Percentiles rank a stretch among this genome's conserved stretches.
Evolutionary conservation across 768 basidiomycete genomes (phyloP).

Genomic region (Nidularia pulvinata): DNA sequence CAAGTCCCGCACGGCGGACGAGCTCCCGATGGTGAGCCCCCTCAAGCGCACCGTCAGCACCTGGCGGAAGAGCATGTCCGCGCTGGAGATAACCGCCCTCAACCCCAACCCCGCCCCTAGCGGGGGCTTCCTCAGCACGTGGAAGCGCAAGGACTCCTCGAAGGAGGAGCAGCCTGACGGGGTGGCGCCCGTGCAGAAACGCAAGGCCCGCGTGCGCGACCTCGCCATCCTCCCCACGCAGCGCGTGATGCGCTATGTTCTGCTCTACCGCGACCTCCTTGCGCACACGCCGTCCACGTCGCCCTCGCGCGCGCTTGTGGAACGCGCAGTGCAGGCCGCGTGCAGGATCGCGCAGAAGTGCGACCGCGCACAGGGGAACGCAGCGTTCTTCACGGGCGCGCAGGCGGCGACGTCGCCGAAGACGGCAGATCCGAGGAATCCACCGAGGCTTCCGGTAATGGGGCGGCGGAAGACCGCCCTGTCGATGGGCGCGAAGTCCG

Average conservation of each 20-base stretch:
- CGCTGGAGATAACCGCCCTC: constrained; percentile 5
- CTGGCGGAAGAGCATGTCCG: constrained; percentile 21
- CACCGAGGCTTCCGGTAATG: too few species aligned
- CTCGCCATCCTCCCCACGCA: constrained; percentile 69
- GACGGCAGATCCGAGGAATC: background rate
- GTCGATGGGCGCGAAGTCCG: background rate
- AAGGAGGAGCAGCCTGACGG: background rate
- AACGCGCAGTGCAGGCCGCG: constrained; percentile 57
- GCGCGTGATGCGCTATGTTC: constrained; percentile 65
- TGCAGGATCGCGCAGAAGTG: constrained; percentile 59
- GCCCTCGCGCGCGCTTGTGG: constrained; percentile 52
- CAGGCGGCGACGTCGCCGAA: background rate
- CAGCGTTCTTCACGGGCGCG: constrained; percentile 18
- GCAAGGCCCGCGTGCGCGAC: constrained; percentile 46
- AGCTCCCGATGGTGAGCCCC: constrained; percentile 5
- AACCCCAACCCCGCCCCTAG: constrained; percentile 2
- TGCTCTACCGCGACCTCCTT: constrained; percentile 53
- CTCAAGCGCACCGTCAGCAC: constrained; percentile 9
- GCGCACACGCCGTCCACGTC: constrained; percentile 2
- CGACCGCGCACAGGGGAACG: constrained; percentile 58
- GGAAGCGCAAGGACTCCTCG: constrained; percentile 1
- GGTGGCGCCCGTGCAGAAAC: constrained; percentile 1
- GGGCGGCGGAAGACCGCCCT: background rate
- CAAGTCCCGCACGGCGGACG: background rate
- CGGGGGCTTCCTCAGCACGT: constrained; percentile 7